Evolutionary conservation across 345 rosid genomes (phyloP), one percentile per base, ranked within the genome.

Genomic region (Salix viminalis): DNA sequence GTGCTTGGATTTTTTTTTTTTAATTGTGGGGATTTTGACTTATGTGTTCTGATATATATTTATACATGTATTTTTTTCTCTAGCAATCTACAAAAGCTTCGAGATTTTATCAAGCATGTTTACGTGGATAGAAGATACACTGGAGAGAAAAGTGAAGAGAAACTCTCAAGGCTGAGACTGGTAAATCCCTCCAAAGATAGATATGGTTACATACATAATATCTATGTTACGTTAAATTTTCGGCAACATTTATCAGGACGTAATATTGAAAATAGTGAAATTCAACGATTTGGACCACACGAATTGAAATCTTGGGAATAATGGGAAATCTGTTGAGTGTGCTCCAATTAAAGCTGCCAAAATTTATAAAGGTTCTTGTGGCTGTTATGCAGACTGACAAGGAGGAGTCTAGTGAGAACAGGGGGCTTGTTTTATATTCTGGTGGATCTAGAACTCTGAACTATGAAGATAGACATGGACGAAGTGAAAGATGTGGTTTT

Each of bases 51-150:
- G 61, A 36, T 36, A 36, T 36, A 36, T 36, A 36, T 36, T 4
- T 36, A 36, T 36, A 5, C 5, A 36, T 36, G 7, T 36, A 36
- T 36, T 37, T 80, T 84, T 41, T 2, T 41, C 72, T 85, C 82
- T 90, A 93, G 98, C 82, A 86, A 96, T 83, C 88, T 92, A 21
- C 83, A 83, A 42, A 88, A 80, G 80, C 89, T 91, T 58, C 81
- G 97, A 72, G 93, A 88, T 72, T 96, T 96, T 80, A 90, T 96
- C 84, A 93, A 83, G 87, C 91, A 86, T 58, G 94, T 92, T 58
- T 96, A 96, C 78, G 96, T 92, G 66, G 98, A 90, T 61, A 86
- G 88, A 77, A 87, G 74, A 82, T 96, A 85, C 81, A 74, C 80
- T 19, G 89, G 91, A 60, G 90, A 88, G 79, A 83, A 85, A 78